Percentiles rank a stretch among this genome's conserved stretches.
Evolutionary conservation across 2,329 filamentous ascomycete genomes (phyloP).

Genomic region (Calonectria crousiana): DNA sequence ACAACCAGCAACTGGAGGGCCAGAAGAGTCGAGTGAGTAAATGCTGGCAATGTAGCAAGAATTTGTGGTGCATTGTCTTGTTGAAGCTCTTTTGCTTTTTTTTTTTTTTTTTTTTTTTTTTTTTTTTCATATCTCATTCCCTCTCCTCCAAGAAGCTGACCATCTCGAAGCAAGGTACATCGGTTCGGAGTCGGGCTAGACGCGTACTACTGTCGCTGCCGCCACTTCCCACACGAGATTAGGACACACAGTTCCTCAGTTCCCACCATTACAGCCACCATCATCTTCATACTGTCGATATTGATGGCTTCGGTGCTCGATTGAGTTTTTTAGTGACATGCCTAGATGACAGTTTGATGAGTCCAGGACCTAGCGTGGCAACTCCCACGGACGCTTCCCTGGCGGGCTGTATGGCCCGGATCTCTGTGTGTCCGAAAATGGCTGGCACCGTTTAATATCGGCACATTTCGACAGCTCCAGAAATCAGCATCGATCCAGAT

Average conservation of each 20-base stretch:
- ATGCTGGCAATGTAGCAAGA: background rate
- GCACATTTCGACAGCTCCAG: conserved; percentile 3
- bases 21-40: background rate
- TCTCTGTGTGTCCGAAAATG: conserved; percentile 16
- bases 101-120: background rate
- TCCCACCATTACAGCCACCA: conserved; percentile 23
- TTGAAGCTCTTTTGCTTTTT: background rate
- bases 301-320: conserved; percentile 19
- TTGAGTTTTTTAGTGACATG: background rate
- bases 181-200: background rate
- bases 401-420: conserved; percentile 28
- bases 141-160: background rate
- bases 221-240: conserved; percentile 24
- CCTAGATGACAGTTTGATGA: conserved; percentile 18
- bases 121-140: background rate
- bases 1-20: background rate
- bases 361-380: conserved; percentile 31
- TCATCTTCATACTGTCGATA: conserved; percentile 24
- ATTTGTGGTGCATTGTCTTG: background rate
- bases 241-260: conserved; percentile 17
- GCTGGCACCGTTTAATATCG: conserved; percentile 22
- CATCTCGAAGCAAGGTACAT: background rate
- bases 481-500: conserved; percentile 18
- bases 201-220: background rate
- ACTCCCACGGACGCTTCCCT: conserved; percentile 15